Evolutionary conservation across 257 asterid species (phyloP).

Genomic region (Solanum etuberosum): DNA sequence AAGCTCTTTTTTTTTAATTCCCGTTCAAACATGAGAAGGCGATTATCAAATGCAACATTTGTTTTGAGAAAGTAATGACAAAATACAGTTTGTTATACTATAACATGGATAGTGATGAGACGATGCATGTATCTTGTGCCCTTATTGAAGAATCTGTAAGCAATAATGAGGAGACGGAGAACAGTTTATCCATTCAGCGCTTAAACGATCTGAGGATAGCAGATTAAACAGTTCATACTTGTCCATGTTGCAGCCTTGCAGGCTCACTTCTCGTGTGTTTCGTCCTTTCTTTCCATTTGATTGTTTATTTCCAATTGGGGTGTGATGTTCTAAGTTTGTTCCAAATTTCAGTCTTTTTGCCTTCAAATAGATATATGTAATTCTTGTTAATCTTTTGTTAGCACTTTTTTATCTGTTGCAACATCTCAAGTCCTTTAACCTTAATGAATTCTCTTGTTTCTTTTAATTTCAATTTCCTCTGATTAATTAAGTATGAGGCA

Average conservation of each 20-base stretch:
- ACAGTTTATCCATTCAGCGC: background rate
- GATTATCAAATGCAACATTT: background rate
- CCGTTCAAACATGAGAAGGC: background rate
- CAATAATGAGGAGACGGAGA: background rate
- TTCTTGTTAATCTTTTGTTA: no score
- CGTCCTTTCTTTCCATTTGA: background rate
- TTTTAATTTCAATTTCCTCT: background rate
- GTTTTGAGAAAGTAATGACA: background rate
- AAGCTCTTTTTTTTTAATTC: background rate
- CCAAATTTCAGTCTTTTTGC: background rate
- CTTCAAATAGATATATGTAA: background rate
- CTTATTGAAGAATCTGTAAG: background rate
- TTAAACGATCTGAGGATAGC: background rate
- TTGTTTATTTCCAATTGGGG: background rate
- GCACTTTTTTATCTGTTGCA: background rate
- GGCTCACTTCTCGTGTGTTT: background rate
- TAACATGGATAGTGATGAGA: background rate
- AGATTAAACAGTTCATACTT: background rate
- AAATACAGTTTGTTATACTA: background rate
- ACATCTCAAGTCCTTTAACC: background rate
- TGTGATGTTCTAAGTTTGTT: background rate
- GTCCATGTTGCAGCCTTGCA: slow-evolving; percentile 5
- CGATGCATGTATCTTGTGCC: background rate
- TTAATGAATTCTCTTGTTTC: background rate
- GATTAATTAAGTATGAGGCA: background rate